Percentiles rank a stretch among this genome's conserved stretches.
Conservation (phyloP, 2,329 filamentous ascomycete genomes). For the Alternaria novae-zelandiae region DNA sequence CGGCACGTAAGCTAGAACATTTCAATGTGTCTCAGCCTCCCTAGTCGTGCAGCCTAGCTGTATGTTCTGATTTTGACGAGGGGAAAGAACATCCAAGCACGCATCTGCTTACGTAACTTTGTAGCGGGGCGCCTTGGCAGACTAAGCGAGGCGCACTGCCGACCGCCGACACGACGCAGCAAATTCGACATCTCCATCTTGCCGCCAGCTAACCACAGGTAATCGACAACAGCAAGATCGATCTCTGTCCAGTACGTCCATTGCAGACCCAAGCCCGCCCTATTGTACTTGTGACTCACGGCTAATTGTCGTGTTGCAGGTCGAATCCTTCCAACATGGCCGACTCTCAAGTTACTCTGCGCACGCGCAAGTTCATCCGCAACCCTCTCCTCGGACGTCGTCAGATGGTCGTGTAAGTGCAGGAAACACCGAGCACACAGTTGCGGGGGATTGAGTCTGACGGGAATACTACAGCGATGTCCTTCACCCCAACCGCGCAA, state of each 20-base stretch:
- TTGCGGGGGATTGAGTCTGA: conserved; percentile 36
- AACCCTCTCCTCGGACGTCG: conserved; percentile 98
- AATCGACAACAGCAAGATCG: conserved; percentile 44
- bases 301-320: conserved; percentile 33
- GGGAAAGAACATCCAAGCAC: conserved; percentile 2
- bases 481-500: conserved; percentile 97
- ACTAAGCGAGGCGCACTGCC: conserved; percentile 18
- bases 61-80: background rate
- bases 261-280: conserved; percentile 8
- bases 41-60: background rate
- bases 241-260: conserved; percentile 42
- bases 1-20: background rate
- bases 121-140: conserved; percentile 20
- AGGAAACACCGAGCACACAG: conserved; percentile 21
- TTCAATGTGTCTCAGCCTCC: background rate
- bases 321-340: conserved; percentile 72
- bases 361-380: conserved; percentile 99
- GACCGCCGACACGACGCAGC: conserved; percentile 21
- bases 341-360: conserved; percentile 67
- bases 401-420: conserved; percentile 96
- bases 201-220: conserved; percentile 41
- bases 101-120: conserved; percentile 31
- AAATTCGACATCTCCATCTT: conserved; percentile 40
- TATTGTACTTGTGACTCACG: conserved; percentile 4
- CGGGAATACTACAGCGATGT: conserved; percentile 75